phyloP scores from a whole-genome alignment of 139 green algal species.

The Chlorella ohadii region DNA sequence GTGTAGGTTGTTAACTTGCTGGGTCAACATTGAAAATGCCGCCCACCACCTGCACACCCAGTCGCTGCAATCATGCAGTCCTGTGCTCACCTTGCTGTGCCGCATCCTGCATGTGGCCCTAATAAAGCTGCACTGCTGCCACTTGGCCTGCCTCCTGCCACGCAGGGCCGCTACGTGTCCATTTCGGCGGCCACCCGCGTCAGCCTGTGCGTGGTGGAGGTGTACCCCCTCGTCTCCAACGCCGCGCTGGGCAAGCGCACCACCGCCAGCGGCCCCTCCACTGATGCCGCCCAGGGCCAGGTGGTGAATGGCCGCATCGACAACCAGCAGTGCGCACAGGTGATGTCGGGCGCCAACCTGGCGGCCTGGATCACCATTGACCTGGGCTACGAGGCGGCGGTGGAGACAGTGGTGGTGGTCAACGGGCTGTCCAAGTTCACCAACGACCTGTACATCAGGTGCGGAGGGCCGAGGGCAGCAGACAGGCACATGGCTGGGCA shows the following conservation, averaged over 20 bases:
- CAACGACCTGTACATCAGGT: constrained; percentile 28
- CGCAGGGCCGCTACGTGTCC: constrained; percentile 35
- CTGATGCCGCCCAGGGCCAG: not conserved
- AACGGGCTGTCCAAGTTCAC: constrained; percentile 31
- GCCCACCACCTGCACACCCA: not conserved
- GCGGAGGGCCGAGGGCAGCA: not conserved
- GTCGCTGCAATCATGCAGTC: no score
- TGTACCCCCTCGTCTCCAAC: constrained; percentile 20
- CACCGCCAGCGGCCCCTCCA: constrained; percentile 3
- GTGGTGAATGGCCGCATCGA: constrained; percentile 24
- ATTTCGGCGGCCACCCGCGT: constrained; percentile 8
- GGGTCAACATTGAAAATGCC: no score
- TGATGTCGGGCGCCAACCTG: constrained; percentile 23
- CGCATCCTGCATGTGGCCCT: not conserved
- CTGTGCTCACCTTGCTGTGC: no score
- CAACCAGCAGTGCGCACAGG: constrained; percentile 5
- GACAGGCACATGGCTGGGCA: no score
- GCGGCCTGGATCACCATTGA: constrained; percentile 36
- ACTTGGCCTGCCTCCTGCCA: not conserved
- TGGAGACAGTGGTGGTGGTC: constrained; percentile 32
- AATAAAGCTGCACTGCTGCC: no score
- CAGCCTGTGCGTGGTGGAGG: constrained; percentile 38
- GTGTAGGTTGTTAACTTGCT: no score
- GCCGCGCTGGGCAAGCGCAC: constrained; percentile 36
- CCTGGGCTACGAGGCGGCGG: constrained; percentile 30